Evolutionary conservation across 2,329 filamentous ascomycete genomes (phyloP).

Genomic region (Ploettnerulaceae sp.): DNA sequence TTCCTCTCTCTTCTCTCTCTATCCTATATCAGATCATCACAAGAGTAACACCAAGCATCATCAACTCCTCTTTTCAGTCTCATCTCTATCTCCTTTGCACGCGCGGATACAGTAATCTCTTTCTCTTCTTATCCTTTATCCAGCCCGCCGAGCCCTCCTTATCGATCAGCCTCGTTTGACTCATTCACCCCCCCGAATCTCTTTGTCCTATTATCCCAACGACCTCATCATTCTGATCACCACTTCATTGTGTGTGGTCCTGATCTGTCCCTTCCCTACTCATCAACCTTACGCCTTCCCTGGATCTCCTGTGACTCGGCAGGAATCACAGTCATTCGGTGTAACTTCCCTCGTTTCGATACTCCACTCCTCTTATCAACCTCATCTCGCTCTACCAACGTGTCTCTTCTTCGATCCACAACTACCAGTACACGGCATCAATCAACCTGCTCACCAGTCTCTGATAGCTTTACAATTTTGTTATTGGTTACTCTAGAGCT

Average conservation of each 20-base stretch:
- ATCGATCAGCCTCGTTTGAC: constrained; percentile 16
- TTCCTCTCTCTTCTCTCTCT: neutral
- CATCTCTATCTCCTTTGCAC: constrained; percentile 4
- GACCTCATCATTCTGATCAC: constrained; percentile 15
- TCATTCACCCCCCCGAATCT: constrained; percentile 13
- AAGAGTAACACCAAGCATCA: constrained; percentile 9
- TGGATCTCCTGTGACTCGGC: constrained; percentile 15
- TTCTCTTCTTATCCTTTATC: constrained; percentile 20
- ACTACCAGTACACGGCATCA: neutral
- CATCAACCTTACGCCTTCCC: constrained; percentile 2
- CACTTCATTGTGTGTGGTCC: constrained; percentile 26
- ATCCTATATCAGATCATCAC: constrained; percentile 8
- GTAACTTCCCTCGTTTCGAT: constrained; percentile 22
- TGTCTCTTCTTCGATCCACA: constrained; percentile 3
- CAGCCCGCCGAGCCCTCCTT: constrained; percentile 9
- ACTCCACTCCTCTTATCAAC: constrained; percentile 16
- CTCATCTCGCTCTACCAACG: constrained; percentile 8
- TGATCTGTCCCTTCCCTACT: constrained; percentile 13
- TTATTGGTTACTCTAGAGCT: constrained; percentile 3
- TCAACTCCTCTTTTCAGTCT: constrained; percentile 3
- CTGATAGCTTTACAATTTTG: constrained; percentile 1
- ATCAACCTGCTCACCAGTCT: neutral
- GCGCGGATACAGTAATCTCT: constrained; percentile 22
- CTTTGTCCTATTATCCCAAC: constrained; percentile 14
- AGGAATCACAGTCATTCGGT: constrained; percentile 22